Evolutionary conservation across 106 monocot species (phyloP).

Genomic region (Dendrobium officinale): DNA sequence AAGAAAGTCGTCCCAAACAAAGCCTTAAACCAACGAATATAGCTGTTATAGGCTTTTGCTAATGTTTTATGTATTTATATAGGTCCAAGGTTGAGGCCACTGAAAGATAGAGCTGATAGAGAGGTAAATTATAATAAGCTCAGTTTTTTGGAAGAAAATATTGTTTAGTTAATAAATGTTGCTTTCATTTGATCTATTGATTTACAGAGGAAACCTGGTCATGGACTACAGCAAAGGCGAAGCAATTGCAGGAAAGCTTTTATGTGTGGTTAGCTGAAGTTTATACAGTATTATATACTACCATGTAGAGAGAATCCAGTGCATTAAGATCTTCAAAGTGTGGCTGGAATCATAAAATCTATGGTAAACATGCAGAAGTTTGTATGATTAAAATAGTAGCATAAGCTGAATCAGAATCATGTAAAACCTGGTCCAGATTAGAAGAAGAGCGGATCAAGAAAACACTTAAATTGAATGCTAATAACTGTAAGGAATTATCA

Average conservation of each 20-base stretch:
- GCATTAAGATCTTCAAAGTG: background rate
- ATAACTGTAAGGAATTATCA: too few relatives aligned
- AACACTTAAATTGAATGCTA: too few relatives aligned
- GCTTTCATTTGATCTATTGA: too few relatives aligned
- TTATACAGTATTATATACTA: background rate
- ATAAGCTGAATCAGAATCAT: too few relatives aligned
- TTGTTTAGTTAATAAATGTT: too few relatives aligned
- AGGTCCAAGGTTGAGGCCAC: background rate
- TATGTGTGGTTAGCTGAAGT: background rate
- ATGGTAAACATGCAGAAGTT: too few relatives aligned
- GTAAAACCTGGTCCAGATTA: too few relatives aligned
- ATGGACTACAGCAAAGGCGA: background rate
- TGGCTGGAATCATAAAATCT: background rate
- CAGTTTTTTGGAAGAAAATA: too few relatives aligned
- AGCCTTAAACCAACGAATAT: background rate
- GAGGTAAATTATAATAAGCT: background rate
- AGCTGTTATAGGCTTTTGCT: background rate
- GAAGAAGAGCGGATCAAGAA: too few relatives aligned
- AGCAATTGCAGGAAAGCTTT: background rate
- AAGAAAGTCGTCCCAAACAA: too few relatives aligned
- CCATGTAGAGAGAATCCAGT: background rate
- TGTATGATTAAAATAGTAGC: too few relatives aligned
- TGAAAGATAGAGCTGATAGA: background rate
- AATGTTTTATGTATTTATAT: background rate
- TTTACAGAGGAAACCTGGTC: background rate